Conservation (phyloP, 2,329 filamentous ascomycete species). For the Cladosporium sp. region DNA sequence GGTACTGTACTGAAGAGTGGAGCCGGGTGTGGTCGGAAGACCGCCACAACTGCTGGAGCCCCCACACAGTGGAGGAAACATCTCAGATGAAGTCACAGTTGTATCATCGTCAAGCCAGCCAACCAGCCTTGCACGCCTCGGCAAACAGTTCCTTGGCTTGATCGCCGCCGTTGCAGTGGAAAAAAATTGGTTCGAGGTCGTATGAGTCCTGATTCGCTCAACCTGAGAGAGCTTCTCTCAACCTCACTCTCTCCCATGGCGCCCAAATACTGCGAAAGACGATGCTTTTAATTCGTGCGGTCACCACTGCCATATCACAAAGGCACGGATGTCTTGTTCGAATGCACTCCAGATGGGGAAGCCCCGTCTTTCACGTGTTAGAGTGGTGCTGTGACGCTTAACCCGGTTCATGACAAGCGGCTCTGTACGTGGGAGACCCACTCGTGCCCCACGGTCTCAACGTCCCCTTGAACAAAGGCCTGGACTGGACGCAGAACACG, state of each 20-base stretch:
- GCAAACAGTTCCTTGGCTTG: not conserved
- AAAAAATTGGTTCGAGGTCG: not conserved
- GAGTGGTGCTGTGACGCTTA: not conserved
- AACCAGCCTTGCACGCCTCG: not conserved
- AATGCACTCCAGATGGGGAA: not conserved
- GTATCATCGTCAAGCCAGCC: conserved; percentile 3
- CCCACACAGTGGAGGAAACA: not conserved
- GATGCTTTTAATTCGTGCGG: not conserved
- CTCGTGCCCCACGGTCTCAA: conserved; percentile 17
- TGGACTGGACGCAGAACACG: conserved; percentile 2
- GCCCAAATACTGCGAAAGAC: not conserved
- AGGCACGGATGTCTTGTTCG: not conserved
- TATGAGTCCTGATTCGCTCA: not conserved
- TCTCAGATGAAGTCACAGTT: conserved; percentile 18
- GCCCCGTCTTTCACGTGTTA: not conserved
- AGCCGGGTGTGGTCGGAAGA: not conserved
- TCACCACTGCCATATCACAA: not conserved
- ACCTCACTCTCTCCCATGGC: conserved; percentile 7
- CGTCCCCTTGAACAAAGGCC: conserved; percentile 11
- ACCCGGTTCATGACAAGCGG: not conserved
- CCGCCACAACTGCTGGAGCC: not conserved
- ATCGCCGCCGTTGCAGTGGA: not conserved
- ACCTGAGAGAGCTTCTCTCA: not conserved
- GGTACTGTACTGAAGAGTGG: not conserved
- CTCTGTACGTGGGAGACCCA: not conserved